These are phyloP conservation scores for Curvularia hawaiiensis DNA, from an alignment of 2,329 filamentous ascomycete species.

Conservation along the genomic window DNA sequence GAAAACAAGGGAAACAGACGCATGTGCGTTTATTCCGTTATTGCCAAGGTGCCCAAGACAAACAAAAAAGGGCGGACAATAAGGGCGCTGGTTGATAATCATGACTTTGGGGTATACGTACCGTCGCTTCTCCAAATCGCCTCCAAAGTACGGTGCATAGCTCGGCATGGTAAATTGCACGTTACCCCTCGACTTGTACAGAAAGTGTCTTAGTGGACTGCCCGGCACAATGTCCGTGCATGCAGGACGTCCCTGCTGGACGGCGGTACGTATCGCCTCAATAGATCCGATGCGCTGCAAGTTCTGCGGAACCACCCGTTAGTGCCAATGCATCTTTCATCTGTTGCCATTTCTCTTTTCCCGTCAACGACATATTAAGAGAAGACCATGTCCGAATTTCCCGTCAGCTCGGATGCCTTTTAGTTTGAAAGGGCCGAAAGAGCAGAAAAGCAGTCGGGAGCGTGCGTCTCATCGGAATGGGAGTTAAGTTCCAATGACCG, in stretches of 20 bases:
- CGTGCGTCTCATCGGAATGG: background rate
- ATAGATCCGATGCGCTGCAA: slow-evolving; percentile 77
- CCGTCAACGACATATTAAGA: background rate
- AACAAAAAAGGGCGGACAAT: background rate
- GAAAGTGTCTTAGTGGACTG: slow-evolving; percentile 82
- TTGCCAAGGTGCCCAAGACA: background rate
- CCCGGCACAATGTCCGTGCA: slow-evolving; percentile 79
- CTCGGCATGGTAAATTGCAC: slow-evolving; percentile 96
- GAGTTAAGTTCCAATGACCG: background rate
- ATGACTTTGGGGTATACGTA: slow-evolving; percentile 38
- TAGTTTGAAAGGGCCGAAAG: background rate
- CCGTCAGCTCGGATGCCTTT: background rate
- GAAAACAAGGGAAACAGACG: background rate
- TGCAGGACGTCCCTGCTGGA: slow-evolving; percentile 71
- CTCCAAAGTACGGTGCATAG: slow-evolving; percentile 70
- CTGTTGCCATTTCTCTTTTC: background rate
- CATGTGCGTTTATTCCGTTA: background rate
- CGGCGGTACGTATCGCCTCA: slow-evolving; percentile 72
- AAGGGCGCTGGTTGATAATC: background rate
- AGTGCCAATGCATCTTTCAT: slow-evolving; percentile 4
- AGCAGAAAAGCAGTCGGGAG: background rate
- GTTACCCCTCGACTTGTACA: slow-evolving; percentile 93
- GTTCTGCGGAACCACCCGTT: slow-evolving; percentile 19
- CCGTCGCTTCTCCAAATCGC: slow-evolving; percentile 66
- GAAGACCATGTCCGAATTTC: background rate